phyloP scores from a whole-genome alignment of 2,329 filamentous ascomycete species.

The Aspergillus oerlinghausenensis region DNA sequence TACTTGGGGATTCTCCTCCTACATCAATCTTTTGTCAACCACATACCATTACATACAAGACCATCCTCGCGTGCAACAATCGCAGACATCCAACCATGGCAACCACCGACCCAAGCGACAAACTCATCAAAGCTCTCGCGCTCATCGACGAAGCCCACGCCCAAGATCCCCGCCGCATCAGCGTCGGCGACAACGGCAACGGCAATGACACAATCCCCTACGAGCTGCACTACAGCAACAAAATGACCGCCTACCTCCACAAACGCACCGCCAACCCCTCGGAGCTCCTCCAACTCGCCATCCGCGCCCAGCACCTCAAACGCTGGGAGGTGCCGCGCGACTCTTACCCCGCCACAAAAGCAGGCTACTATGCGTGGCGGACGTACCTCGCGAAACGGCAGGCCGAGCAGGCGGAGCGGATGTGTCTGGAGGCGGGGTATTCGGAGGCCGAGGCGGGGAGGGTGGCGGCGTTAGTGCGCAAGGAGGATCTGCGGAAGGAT shows the following conservation, averaged over 20 bases:
- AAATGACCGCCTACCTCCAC: slow-evolving; percentile 71
- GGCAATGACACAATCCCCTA: slow-evolving; percentile 52
- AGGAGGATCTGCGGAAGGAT: slow-evolving; percentile 62
- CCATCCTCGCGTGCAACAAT: background rate
- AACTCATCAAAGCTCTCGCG: slow-evolving; percentile 49
- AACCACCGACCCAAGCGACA: slow-evolving; percentile 22
- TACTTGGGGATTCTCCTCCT: too few species aligned
- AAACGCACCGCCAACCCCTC: slow-evolving; percentile 59
- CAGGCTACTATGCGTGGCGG: slow-evolving; percentile 78
- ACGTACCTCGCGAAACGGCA: slow-evolving; percentile 68
- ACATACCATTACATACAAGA: background rate
- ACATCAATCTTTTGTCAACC: background rate
- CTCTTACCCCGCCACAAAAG: slow-evolving; percentile 67
- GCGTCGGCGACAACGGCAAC: background rate
- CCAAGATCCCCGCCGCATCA: slow-evolving; percentile 56
- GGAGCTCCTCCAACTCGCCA: slow-evolving; percentile 66
- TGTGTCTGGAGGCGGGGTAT: slow-evolving; percentile 52
- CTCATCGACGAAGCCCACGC: slow-evolving; percentile 71
- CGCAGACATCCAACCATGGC: background rate
- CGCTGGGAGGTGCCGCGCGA: slow-evolving; percentile 78
- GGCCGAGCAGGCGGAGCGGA: slow-evolving; percentile 54
- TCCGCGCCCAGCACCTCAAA: slow-evolving; percentile 78
- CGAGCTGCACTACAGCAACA: slow-evolving; percentile 75
- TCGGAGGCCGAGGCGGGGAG: slow-evolving; percentile 52
- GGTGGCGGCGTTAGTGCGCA: slow-evolving; percentile 69